Conservation (phyloP, 352 stramenopile species). For the Thraustochytrium striatum region DNA sequence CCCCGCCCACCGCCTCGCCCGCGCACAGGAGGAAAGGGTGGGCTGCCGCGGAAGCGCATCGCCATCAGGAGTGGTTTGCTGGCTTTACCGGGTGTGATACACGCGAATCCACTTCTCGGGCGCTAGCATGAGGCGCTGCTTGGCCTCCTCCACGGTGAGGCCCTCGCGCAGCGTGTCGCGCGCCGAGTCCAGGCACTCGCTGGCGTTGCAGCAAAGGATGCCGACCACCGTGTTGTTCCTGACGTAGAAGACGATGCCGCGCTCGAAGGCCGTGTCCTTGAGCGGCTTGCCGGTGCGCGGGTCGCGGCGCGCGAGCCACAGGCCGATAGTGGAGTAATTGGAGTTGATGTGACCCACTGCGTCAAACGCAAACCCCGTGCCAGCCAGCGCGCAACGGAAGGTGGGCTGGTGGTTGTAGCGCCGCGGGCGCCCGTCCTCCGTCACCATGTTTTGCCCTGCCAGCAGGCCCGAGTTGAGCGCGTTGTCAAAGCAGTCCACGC, state of each 20-base stretch:
- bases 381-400: slow-evolving; percentile 71
- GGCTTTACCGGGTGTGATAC: neutral
- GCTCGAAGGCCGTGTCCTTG: slow-evolving; percentile 60
- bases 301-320: slow-evolving; percentile 66
- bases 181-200: slow-evolving; percentile 73
- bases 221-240: slow-evolving; percentile 79
- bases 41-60: neutral
- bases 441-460: slow-evolving; percentile 78
- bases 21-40: neutral
- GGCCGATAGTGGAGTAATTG: slow-evolving; percentile 58
- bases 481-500: slow-evolving; percentile 83
- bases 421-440: slow-evolving; percentile 57
- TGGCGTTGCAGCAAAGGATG: slow-evolving; percentile 80
- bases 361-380: slow-evolving; percentile 70
- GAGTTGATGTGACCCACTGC: slow-evolving; percentile 76
- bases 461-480: slow-evolving; percentile 81
- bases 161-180: slow-evolving; percentile 71
- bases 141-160: slow-evolving; percentile 68
- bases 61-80: neutral
- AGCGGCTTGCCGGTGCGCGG: slow-evolving; percentile 49
- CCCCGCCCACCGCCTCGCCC: neutral
- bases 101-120: slow-evolving; percentile 73
- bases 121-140: slow-evolving; percentile 72
- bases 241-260: slow-evolving; percentile 82
- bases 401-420: slow-evolving; percentile 79